Conservation (phyloP, 78 protist genomes). For the Reticulomyxa filosa region DNA sequence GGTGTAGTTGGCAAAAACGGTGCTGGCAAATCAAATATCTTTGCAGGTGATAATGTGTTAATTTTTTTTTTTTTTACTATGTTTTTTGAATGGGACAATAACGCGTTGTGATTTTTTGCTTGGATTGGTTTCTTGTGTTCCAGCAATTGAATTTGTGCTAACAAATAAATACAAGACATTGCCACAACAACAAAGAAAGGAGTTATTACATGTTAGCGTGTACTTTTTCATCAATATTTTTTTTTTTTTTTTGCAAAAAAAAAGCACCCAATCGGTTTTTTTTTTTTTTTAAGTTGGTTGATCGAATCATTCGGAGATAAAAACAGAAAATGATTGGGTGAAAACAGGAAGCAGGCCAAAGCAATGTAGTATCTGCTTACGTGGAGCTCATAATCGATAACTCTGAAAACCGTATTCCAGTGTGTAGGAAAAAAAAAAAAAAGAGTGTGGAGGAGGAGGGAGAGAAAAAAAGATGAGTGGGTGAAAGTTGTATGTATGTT, state of each 20-base stretch:
- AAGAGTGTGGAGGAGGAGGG: too few relatives aligned
- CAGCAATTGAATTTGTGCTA: constrained; percentile 7
- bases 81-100: background rate
- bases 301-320: too few relatives aligned
- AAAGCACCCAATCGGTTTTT: background rate
- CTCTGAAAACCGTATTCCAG: background rate
- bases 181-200: background rate
- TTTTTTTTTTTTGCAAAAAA: background rate
- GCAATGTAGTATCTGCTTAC: constrained; percentile 10
- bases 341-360: constrained; percentile 4
- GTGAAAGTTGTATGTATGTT: too few relatives aligned
- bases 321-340: too few relatives aligned
- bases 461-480: too few relatives aligned
- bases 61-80: background rate
- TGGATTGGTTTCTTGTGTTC: too few relatives aligned
- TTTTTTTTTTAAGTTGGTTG: too few relatives aligned
- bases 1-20: constrained; percentile 5
- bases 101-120: too few relatives aligned
- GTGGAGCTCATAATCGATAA: constrained; percentile 2
- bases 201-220: background rate
- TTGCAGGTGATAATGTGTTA: constrained; percentile 1
- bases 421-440: too few relatives aligned
- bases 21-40: constrained; percentile 4
- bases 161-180: background rate
- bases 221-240: background rate